A percentile compares a stretch with the other conserved stretches of the same genome.
Evolutionary conservation across 495 filamentous ascomycete genomes (phyloP).

Genomic region (Annulohypoxylon nitens): DNA sequence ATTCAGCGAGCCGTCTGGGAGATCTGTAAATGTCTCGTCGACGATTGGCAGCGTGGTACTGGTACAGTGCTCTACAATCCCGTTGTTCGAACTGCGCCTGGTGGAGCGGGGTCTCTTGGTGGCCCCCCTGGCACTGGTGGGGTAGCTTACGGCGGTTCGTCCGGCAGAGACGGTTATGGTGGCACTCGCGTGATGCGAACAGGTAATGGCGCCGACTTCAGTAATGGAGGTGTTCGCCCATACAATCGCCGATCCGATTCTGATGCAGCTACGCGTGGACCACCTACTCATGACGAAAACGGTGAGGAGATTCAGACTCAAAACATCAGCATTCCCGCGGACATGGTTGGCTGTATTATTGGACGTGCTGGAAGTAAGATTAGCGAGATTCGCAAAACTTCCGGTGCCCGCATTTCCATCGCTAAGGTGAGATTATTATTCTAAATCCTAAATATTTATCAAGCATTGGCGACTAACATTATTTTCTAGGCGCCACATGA

Average conservation of each 20-base stretch:
- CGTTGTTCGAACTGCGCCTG: slow-evolving; percentile 82
- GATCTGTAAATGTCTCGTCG: slow-evolving; percentile 97
- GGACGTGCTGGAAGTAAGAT: slow-evolving; percentile 95
- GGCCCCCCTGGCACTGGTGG: slow-evolving; percentile 55
- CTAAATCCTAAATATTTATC: background rate
- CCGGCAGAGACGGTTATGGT: slow-evolving; percentile 66
- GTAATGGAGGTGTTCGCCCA: slow-evolving; percentile 74
- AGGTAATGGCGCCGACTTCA: slow-evolving; percentile 98
- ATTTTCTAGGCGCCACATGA: slow-evolving; percentile 84
- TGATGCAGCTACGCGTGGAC: slow-evolving; percentile 77
- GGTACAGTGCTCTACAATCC: slow-evolving; percentile 98
- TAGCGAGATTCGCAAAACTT: slow-evolving; percentile 95
- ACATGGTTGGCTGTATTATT: slow-evolving; percentile 99
- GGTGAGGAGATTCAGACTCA: slow-evolving; percentile 98
- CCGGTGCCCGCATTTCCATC: slow-evolving; percentile 96
- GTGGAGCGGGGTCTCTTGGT: slow-evolving; percentile 61
- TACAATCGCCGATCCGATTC: slow-evolving; percentile 85
- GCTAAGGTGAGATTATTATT: slow-evolving; percentile 73
- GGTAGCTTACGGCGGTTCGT: slow-evolving; percentile 45
- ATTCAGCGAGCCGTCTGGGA: slow-evolving; percentile 98
- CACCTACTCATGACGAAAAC: slow-evolving; percentile 89
- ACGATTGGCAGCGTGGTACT: slow-evolving; percentile 96
- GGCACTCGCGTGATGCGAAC: slow-evolving; percentile 87
- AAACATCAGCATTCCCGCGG: slow-evolving; percentile 98
- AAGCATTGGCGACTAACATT: slow-evolving; percentile 22